Conservation (phyloP, 805 yeast genomes). For the Saccharomycopsis schoenii region DNA sequence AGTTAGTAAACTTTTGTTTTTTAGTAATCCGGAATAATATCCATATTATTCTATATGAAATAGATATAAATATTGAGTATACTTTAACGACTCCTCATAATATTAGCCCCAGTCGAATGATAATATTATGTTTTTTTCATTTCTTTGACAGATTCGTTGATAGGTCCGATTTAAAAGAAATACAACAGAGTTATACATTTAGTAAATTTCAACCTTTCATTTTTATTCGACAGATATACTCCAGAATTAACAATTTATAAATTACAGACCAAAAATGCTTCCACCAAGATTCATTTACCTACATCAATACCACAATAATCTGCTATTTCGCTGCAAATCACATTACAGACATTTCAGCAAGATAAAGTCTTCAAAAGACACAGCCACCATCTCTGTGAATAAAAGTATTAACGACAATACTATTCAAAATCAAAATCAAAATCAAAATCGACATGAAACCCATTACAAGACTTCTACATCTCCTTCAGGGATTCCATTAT, state of each 20-base stretch:
- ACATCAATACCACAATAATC: not conserved
- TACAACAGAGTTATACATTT: not conserved
- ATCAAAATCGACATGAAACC: not conserved
- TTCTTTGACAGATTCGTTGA: not conserved
- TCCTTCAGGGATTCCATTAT: slow-evolving; percentile 16
- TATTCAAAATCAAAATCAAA: not conserved
- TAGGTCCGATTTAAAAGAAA: not conserved
- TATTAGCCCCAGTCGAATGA: not conserved
- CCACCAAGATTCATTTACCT: not conserved
- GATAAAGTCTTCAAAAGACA: not conserved
- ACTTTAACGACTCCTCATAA: too few species aligned
- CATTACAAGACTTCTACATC: slow-evolving; percentile 11
- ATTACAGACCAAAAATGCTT: not conserved
- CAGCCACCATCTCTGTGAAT: not conserved
- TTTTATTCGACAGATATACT: too few species aligned
- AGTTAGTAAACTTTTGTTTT: not conserved
- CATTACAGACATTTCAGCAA: not conserved
- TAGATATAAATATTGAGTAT: too few species aligned
- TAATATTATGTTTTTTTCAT: not conserved
- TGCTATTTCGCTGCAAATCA: not conserved
- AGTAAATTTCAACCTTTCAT: not conserved
- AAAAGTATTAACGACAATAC: not conserved
- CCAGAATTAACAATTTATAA: not conserved
- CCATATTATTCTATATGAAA: too few species aligned
- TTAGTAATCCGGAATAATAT: too few species aligned